A percentile compares a stretch with the other conserved stretches of the same genome.
These are phyloP conservation scores for Quercus tomentella DNA, from an alignment of 331 rosid genomes.

Conservation along the genomic window DNA sequence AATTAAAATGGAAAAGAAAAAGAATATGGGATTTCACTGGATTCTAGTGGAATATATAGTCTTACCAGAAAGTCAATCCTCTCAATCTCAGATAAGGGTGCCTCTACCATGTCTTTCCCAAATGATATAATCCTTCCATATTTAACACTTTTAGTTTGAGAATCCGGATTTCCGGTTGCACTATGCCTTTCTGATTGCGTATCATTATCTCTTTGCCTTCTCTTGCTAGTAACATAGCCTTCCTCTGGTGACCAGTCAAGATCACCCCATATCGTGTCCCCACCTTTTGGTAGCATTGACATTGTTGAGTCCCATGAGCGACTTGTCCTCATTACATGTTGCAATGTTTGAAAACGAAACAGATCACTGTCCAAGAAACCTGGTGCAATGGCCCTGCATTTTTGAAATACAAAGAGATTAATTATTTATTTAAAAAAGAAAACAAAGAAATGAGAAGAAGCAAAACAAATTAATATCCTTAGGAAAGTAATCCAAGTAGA, in stretches of 20 bases:
- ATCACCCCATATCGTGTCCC: slow-evolving; percentile 92
- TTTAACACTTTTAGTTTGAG: slow-evolving; percentile 28
- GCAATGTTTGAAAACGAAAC: slow-evolving; percentile 87
- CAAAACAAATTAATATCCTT: neutral
- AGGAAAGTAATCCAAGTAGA: neutral
- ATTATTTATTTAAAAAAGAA: slow-evolving; percentile 1
- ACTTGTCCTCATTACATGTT: slow-evolving; percentile 85
- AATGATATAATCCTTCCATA: slow-evolving; percentile 91
- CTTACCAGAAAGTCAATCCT: slow-evolving; percentile 65
- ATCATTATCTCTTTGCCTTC: slow-evolving; percentile 37
- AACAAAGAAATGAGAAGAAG: neutral
- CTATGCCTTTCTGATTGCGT: slow-evolving; percentile 27
- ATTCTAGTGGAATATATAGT: slow-evolving; percentile 5
- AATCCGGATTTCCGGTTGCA: slow-evolving; percentile 14
- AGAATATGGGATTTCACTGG: neutral
- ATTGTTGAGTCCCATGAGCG: slow-evolving; percentile 98
- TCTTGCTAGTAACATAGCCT: slow-evolving; percentile 36
- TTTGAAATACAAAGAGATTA: slow-evolving; percentile 15
- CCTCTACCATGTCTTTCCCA: slow-evolving; percentile 72
- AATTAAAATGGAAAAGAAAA: neutral
- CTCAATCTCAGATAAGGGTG: slow-evolving; percentile 59
- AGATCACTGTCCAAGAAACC: slow-evolving; percentile 83
- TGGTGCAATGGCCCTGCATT: slow-evolving; percentile 79
- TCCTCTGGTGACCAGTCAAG: slow-evolving; percentile 98
- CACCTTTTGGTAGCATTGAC: slow-evolving; percentile 98